phyloP scores from a whole-genome alignment of 2,329 filamentous ascomycete genomes.

The Penicillium frequentans region DNA sequence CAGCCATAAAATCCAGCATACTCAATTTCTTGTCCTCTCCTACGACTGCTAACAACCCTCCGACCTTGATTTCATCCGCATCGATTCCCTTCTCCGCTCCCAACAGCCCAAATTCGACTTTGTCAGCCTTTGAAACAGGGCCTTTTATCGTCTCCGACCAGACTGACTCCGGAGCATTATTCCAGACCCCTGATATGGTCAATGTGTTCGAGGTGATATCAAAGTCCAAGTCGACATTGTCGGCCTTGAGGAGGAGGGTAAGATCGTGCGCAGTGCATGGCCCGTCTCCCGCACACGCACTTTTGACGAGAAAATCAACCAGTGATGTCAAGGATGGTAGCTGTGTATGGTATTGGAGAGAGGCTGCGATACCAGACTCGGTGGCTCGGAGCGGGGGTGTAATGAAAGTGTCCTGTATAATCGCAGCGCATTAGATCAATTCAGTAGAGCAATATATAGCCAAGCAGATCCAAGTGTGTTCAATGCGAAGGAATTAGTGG shows the following conservation, averaged over 20 bases:
- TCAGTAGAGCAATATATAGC: background rate
- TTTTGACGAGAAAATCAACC: conserved; percentile 52
- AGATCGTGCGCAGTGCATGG: conserved; percentile 54
- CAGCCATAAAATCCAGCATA: conserved; percentile 31
- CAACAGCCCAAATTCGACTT: conserved; percentile 80
- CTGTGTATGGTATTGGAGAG: conserved; percentile 69
- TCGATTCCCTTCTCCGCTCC: conserved; percentile 60
- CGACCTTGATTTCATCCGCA: conserved; percentile 72
- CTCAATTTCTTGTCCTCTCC: conserved; percentile 70
- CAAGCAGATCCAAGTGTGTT: background rate
- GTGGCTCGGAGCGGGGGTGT: conserved; percentile 56
- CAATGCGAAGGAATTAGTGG: background rate
- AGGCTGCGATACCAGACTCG: conserved; percentile 62
- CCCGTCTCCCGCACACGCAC: conserved; percentile 52
- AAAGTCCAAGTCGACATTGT: conserved; percentile 74
- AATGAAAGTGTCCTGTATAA: conserved; percentile 60
- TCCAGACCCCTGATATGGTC: conserved; percentile 66
- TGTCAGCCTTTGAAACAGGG: conserved; percentile 39
- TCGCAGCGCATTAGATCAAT: background rate
- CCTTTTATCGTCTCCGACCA: conserved; percentile 51
- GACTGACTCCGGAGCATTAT: conserved; percentile 31
- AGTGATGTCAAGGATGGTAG: conserved; percentile 60
- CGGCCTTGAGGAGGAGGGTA: conserved; percentile 52
- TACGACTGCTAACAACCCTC: conserved; percentile 75
- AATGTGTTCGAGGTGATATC: conserved; percentile 67